phyloP scores from a whole-genome alignment of 1,284 basidiomycete species.

The Melampsora allii-populina region DNA sequence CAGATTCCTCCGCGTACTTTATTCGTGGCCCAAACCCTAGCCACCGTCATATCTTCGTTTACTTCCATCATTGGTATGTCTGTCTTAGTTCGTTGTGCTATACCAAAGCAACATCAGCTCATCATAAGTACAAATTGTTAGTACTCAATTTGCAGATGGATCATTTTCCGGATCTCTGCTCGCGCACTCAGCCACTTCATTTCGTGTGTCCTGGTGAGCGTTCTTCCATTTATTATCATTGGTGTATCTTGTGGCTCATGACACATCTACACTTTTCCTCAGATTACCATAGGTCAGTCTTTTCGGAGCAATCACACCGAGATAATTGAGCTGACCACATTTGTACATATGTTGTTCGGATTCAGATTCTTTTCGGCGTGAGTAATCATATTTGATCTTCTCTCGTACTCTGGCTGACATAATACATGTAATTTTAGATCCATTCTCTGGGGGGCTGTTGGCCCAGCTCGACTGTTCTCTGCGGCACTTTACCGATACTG shows the following conservation, averaged over 20 bases:
- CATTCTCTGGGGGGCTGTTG: conserved; percentile 40
- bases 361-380: too few species aligned
- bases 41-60: conserved; percentile 24
- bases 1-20: conserved; percentile 38
- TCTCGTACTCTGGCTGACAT: background rate
- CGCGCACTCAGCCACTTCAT: conserved; percentile 23
- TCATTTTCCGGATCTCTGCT: conserved; percentile 32
- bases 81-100: too few species aligned
- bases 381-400: background rate
- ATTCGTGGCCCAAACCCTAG: conserved; percentile 31
- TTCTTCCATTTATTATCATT: background rate
- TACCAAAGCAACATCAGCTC: too few species aligned
- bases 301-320: too few species aligned
- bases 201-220: conserved; percentile 30
- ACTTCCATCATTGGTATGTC: conserved; percentile 21
- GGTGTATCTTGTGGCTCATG: background rate
- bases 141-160: conserved; percentile 35
- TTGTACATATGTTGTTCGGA: too few species aligned
- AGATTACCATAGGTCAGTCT: too few species aligned
- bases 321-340: too few species aligned
- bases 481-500: conserved; percentile 26
- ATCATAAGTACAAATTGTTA: background rate
- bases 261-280: too few species aligned
- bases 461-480: conserved; percentile 19
- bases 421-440: conserved; percentile 32